Evolutionary conservation across 2,329 filamentous ascomycete species (phyloP).

Genomic region (Furcasterigmium sp.): DNA sequence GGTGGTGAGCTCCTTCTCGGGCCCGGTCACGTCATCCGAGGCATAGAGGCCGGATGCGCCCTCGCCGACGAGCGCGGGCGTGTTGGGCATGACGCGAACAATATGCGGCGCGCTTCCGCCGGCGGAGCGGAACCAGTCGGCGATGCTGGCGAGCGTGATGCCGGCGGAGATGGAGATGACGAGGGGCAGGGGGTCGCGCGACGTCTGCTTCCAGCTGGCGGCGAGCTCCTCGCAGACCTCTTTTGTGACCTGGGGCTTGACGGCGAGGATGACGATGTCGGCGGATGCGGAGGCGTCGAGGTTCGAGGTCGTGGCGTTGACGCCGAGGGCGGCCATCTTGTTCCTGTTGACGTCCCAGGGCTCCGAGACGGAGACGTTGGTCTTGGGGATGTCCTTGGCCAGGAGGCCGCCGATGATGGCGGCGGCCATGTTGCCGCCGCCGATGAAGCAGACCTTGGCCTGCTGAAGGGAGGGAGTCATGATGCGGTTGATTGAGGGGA

Average conservation of each 20-base stretch:
- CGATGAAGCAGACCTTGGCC: constrained; percentile 13
- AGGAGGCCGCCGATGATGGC: constrained; percentile 46
- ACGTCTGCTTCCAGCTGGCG: constrained; percentile 24
- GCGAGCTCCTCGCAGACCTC: constrained; percentile 40
- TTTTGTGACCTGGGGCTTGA: constrained; percentile 46
- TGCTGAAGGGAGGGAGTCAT: constrained; percentile 8
- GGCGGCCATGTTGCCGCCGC: constrained; percentile 47
- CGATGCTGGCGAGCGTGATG: constrained; percentile 38
- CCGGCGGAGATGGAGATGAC: constrained; percentile 45
- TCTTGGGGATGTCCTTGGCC: constrained; percentile 33
- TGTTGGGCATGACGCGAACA: constrained; percentile 50
- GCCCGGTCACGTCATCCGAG: constrained; percentile 31
- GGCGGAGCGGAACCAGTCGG: constrained; percentile 29
- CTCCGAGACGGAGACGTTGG: constrained; percentile 42
- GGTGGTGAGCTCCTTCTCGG: constrained; percentile 35
- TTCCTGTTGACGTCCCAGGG: constrained; percentile 47
- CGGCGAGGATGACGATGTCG: constrained; percentile 42
- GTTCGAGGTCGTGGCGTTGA: constrained; percentile 40
- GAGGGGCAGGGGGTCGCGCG: constrained; percentile 28
- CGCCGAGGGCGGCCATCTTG: constrained; percentile 40
- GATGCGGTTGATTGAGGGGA: not conserved
- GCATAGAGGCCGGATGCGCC: constrained; percentile 44
- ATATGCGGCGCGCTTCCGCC: constrained; percentile 34
- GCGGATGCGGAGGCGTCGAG: constrained; percentile 35
- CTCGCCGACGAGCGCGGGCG: constrained; percentile 43